phyloP scores from a whole-genome alignment of 164 flowering plant species.

The Tetracentron sinense region DNA sequence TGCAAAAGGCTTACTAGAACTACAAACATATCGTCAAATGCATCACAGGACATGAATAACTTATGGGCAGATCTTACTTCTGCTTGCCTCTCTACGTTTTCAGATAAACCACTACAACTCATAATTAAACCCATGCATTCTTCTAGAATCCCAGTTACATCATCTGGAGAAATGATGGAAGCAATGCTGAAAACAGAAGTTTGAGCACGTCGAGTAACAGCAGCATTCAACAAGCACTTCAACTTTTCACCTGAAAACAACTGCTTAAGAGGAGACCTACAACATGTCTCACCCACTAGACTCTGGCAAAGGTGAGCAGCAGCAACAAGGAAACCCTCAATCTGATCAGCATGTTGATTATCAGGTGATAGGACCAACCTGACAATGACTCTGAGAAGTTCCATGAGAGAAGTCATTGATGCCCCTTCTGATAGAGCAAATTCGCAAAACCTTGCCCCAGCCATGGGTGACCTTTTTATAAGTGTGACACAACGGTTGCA shows the following conservation, averaged over 20 bases:
- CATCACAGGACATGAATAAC: conserved; percentile 52
- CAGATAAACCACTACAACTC: conserved; percentile 49
- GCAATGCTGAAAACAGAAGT: conserved; percentile 62
- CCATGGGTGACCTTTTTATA: conserved; percentile 73
- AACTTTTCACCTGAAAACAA: conserved; percentile 55
- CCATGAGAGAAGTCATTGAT: conserved; percentile 52
- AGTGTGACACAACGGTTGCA: conserved; percentile 75
- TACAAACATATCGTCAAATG: conserved; percentile 62
- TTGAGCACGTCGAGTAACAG: conserved; percentile 42
- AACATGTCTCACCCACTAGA: conserved; percentile 41
- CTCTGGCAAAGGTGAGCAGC: conserved; percentile 49
- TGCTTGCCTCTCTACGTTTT: conserved; percentile 57
- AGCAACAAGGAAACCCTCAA: conserved; percentile 64
- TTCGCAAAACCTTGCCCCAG: conserved; percentile 91
- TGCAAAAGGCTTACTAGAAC: conserved; percentile 43
- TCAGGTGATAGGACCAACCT: conserved; percentile 39
- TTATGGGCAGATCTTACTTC: conserved; percentile 77
- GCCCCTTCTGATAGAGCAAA: conserved; percentile 66
- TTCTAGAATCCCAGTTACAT: conserved; percentile 41
- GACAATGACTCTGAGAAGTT: conserved; percentile 48
- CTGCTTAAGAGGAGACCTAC: conserved; percentile 41
- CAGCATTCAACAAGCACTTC: conserved; percentile 53
- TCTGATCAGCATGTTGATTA: conserved; percentile 36
- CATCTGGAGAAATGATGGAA: conserved; percentile 43
- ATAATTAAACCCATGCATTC: conserved; percentile 47